Evolutionary conservation across 805 yeast species (phyloP), one percentile per base, ranked within the genome.

Genomic region (Schizosaccharomyces cryophilus): DNA sequence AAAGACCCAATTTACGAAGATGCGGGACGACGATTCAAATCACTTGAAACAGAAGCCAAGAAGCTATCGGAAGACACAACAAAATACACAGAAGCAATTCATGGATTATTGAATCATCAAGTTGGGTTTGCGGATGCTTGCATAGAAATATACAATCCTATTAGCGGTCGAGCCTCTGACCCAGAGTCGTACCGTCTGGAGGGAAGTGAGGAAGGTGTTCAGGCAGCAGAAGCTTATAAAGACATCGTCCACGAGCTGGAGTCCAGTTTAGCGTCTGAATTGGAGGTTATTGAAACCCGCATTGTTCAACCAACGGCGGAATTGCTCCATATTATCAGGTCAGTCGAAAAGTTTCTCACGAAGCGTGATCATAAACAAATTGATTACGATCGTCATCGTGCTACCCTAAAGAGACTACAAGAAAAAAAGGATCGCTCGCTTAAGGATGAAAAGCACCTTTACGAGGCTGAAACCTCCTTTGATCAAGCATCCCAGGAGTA

Each of bases 21-120:
- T 73, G 97, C 98, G 5, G 98, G 93, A 72, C 81, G 96, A 71
- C 80, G 98, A 68, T 93, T 93, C 76, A 85, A 85, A 70, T 96
- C 90, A 69, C 76, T 93, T 67, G 98, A 93, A 72, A 70, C 74
- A 19, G 95, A 89, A 71, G 88, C 96, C 47, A 86, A 87, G 74
- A 85, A 87, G 69, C 76, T 93, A 63, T 84, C 88, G 66, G 87
- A 85, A 47, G 97, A 90, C 73, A 84, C 95, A 38, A 86, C 84
- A 67, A 80, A 95, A 69, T 93, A 93, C 73, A 88, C 86, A 67
- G 78, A 79, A 42, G 95, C 97, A 0, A 95, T 93, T 62, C 87
- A 86, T 68, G 95, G 90, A 55, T 88, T 93, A 95, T 76, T 93
- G 66, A 83, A 82, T 62, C 93, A 85, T 71, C 98, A 93, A 71